Evolutionary conservation across 176 grass and related monocot species (phyloP).

Genomic region (Typha latifolia): DNA sequence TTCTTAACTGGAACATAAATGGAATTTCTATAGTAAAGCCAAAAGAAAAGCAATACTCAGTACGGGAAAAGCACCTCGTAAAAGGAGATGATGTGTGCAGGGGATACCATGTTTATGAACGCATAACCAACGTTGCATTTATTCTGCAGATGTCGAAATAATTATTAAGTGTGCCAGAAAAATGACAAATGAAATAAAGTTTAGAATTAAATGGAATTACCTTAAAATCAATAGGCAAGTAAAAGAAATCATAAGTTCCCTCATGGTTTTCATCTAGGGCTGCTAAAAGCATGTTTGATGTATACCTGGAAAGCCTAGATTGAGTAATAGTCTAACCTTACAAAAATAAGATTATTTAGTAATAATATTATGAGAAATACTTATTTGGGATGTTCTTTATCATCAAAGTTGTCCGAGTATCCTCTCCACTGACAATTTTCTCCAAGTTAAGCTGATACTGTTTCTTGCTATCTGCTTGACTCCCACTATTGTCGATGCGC

Average conservation of each 20-base stretch:
- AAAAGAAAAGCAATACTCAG: not conserved
- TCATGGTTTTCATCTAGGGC: slow-evolving; percentile 80
- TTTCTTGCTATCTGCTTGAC: slow-evolving; percentile 71
- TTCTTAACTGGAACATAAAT: not conserved
- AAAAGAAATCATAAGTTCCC: slow-evolving; percentile 92
- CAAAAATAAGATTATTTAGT: slow-evolving; percentile 10
- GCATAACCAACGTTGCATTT: slow-evolving; percentile 99
- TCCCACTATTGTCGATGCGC: slow-evolving; percentile 34
- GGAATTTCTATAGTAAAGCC: not conserved
- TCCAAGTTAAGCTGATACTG: slow-evolving; percentile 94
- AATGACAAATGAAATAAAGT: not conserved
- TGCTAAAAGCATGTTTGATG: slow-evolving; percentile 93
- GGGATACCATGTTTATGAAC: slow-evolving; percentile 90
- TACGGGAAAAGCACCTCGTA: slow-evolving; percentile 52
- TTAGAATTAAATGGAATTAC: slow-evolving; percentile 22
- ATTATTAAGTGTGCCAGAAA: not conserved
- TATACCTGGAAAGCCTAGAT: slow-evolving; percentile 46
- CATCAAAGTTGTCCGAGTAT: slow-evolving; percentile 85
- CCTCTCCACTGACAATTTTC: slow-evolving; percentile 68
- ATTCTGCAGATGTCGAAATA: slow-evolving; percentile 47
- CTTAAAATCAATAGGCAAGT: slow-evolving; percentile 99
- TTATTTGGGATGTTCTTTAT: slow-evolving; percentile 98
- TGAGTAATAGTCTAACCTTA: not conserved
- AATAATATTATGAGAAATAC: slow-evolving; percentile 25
- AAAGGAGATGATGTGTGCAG: slow-evolving; percentile 79